These are phyloP conservation scores for Grosmannia serpens DNA, from an alignment of 2,329 filamentous ascomycete genomes.

Conservation along the genomic window DNA sequence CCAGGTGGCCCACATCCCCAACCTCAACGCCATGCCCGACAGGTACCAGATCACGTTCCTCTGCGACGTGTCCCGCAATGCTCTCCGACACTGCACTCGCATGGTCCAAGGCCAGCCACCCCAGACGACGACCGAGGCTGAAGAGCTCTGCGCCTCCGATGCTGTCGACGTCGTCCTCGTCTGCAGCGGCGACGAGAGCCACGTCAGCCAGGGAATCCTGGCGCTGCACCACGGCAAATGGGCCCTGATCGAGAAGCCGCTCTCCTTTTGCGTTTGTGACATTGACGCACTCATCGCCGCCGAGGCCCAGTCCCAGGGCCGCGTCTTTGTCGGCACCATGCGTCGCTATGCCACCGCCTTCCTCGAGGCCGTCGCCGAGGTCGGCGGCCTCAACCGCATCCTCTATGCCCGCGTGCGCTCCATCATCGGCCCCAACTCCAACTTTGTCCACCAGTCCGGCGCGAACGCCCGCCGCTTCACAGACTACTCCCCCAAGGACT, in stretches of 20 bases:
- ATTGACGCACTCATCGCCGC: conserved; percentile 36
- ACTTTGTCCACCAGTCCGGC: conserved; percentile 35
- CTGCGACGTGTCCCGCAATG: conserved; percentile 34
- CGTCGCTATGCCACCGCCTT: not conserved
- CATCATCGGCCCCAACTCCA: conserved; percentile 39
- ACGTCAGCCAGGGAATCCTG: conserved; percentile 37
- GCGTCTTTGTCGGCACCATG: conserved; percentile 10
- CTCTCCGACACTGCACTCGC: conserved; percentile 16
- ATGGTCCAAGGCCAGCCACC: conserved; percentile 13
- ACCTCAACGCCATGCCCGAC: conserved; percentile 29
- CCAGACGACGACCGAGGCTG: conserved; percentile 23
- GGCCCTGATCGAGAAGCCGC: conserved; percentile 48
- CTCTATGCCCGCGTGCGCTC: conserved; percentile 38
- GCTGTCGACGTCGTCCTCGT: conserved; percentile 44
- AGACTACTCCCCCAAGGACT: conserved; percentile 24
- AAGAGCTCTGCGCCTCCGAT: conserved; percentile 28
- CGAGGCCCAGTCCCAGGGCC: conserved; percentile 28
- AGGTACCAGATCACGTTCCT: conserved; percentile 35
- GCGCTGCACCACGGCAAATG: conserved; percentile 43
- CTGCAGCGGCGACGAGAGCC: conserved; percentile 40
- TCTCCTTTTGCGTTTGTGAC: conserved; percentile 35
- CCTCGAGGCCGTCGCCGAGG: conserved; percentile 38
- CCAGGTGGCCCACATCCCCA: conserved; percentile 42
- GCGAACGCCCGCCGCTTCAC: conserved; percentile 31
- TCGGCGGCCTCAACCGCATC: conserved; percentile 38